phyloP scores from a whole-genome alignment of 208 protist species.

The Herpetomonas muscarum region DNA sequence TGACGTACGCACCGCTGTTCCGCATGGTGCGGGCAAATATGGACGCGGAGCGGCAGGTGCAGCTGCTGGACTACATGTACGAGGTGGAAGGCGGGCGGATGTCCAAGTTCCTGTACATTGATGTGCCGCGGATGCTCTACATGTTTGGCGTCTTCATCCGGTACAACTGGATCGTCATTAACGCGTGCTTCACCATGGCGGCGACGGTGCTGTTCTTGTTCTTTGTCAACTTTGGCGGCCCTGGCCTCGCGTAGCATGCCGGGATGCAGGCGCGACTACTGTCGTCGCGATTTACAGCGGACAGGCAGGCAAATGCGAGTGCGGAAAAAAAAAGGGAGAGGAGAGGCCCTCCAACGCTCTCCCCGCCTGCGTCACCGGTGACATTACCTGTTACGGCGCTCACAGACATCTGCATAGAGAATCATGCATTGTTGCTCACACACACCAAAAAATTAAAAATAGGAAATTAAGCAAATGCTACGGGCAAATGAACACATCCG shows the following conservation, averaged over 20 bases:
- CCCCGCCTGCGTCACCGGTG: too few relatives aligned
- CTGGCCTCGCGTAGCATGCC: neutral
- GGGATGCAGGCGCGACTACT: too few relatives aligned
- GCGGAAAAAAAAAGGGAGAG: too few relatives aligned
- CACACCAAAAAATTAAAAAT: too few relatives aligned
- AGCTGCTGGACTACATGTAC: conserved; percentile 75
- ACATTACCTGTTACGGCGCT: too few relatives aligned
- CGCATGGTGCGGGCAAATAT: conserved; percentile 59
- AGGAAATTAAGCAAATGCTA: too few relatives aligned
- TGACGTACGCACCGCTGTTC: conserved; percentile 89
- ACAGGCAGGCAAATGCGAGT: too few relatives aligned
- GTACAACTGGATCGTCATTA: conserved; percentile 85
- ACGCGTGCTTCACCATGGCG: conserved; percentile 47
- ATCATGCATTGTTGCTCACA: too few relatives aligned
- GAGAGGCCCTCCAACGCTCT: too few relatives aligned
- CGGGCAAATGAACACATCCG: neutral
- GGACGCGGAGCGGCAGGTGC: conserved; percentile 63
- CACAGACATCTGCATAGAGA: too few relatives aligned
- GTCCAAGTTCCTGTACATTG: conserved; percentile 82
- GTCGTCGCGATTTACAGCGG: too few relatives aligned
- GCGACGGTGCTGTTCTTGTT: conserved; percentile 35
- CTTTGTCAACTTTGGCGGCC: conserved; percentile 13
- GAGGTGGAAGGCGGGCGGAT: conserved; percentile 66
- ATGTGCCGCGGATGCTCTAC: conserved; percentile 82
- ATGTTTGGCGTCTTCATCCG: conserved; percentile 83